Conservation (phyloP, 2,329 filamentous ascomycete genomes). For the Knoxdaviesia capensis region DNA sequence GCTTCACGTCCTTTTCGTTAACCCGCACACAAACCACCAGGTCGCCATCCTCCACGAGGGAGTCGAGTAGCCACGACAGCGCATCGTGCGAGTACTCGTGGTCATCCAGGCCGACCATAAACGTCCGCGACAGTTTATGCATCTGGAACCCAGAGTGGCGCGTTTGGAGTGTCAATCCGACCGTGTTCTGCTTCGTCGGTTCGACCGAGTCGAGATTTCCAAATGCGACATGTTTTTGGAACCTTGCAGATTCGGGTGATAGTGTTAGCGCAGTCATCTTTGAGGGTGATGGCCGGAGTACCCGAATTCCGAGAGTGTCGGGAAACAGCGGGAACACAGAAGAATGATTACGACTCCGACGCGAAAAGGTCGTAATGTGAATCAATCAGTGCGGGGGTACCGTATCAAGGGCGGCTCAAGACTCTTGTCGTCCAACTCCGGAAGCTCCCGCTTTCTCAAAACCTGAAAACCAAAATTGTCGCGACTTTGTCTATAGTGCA, state of each 20-base stretch:
- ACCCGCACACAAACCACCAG: conserved; percentile 82
- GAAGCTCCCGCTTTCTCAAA: too few species aligned
- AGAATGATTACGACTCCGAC: too few species aligned
- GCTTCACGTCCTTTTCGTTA: conserved; percentile 61
- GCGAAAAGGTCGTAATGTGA: too few species aligned
- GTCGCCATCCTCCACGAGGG: conserved; percentile 82
- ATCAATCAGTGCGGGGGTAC: too few species aligned
- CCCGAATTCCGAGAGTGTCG: too few species aligned
- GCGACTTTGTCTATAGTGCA: too few species aligned
- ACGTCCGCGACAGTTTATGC: conserved; percentile 63
- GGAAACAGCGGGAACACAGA: too few species aligned
- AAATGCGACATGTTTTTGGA: conserved; percentile 38
- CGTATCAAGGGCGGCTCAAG: too few species aligned
- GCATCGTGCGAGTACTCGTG: conserved; percentile 86
- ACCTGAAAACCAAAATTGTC: too few species aligned
- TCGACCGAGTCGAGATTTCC: conserved; percentile 38
- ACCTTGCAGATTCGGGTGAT: conserved; percentile 18
- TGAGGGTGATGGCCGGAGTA: too few species aligned
- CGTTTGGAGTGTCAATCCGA: conserved; percentile 62
- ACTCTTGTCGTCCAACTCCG: too few species aligned
- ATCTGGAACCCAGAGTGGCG: conserved; percentile 75
- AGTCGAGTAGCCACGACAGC: conserved; percentile 78
- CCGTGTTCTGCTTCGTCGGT: conserved; percentile 35
- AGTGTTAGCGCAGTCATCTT: too few species aligned
- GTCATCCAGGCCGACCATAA: conserved; percentile 79